Evolutionary conservation across 768 basidiomycete genomes (phyloP).

Genomic region (Lepiota subincarnata): DNA sequence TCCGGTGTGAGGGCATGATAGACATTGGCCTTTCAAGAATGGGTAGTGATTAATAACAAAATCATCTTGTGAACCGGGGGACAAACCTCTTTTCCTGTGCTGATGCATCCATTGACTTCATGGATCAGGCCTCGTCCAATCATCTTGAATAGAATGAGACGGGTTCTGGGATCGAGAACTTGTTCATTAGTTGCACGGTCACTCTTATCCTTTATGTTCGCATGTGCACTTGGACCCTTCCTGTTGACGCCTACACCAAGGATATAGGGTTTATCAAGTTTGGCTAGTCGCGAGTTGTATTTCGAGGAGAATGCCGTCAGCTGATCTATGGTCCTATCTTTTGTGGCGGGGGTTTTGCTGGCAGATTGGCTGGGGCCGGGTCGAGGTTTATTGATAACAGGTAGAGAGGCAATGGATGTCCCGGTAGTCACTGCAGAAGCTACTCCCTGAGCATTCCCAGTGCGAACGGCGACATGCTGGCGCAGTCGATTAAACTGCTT

Average conservation of each 20-base stretch:
- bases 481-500: constrained; percentile 95
- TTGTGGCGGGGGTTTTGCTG: constrained; percentile 26
- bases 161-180: constrained; percentile 93
- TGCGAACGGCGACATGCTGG: constrained; percentile 84
- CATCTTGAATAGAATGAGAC: constrained; percentile 94
- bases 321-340: constrained; percentile 67
- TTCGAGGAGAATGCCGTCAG: constrained; percentile 64
- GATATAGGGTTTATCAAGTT: constrained; percentile 71
- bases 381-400: constrained; percentile 67
- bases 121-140: constrained; percentile 84
- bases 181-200: constrained; percentile 97
- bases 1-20: constrained; percentile 77
- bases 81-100: constrained; percentile 93
- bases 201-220: constrained; percentile 91
- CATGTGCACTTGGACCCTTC: constrained; percentile 85
- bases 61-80: background rate
- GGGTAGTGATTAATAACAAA: constrained; percentile 8
- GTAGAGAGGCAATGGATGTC: constrained; percentile 55
- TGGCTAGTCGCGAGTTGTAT: constrained; percentile 69
- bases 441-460: constrained; percentile 61
- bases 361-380: constrained; percentile 22
- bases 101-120: constrained; percentile 93
- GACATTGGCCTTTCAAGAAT: constrained; percentile 80
- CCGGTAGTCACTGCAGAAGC: constrained; percentile 47
- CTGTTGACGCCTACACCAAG: constrained; percentile 77